Evolutionary conservation across 352 stramenopile species (phyloP), one percentile per base, ranked within the genome.

Genomic region (Globisporangium camurandrum): DNA sequence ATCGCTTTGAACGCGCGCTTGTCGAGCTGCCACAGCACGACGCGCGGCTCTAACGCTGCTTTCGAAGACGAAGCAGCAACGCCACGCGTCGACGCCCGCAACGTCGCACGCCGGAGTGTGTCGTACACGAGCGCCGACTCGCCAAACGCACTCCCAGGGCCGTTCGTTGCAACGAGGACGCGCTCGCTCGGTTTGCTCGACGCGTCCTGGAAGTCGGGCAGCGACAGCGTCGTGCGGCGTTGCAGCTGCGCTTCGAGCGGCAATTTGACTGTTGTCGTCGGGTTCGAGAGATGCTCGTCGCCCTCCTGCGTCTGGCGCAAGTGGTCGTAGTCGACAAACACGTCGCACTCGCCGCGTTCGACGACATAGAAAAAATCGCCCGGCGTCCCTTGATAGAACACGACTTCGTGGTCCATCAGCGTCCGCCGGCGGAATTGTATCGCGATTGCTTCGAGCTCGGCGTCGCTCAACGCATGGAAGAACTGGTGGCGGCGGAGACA

Each of bases 331-430:
- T 94, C 70, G 4, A 94, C 81, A 49, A 83, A 86, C 4, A 93
- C 81, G 40, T 94, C 76, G 37, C 80, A 89, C 60, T 91, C 73
- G 26, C 84, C 81, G 20, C 70, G 42, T 45, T 91, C 63, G 23
- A 94, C 62, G 49, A 94, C 84, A 54, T 90, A 91, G 40, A 94
- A 94, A 49, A 61, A 88, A 42, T 89, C 79, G 12, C 84, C 81
- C 0, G 66, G 51, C 9, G 58, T 63, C n/a, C 84, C 84, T 54
- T 94, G 84, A 51, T 90, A 90, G 50, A 94, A 94, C 17, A 91
- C 78, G 1, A 90, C 75, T 42, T 93, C 75, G n/a, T 77, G 73
- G 11, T 76, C 62, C 0, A 60, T 46, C 20, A 89, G 40, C 17
- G 66, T 62, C 5, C 73, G 72, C 20, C 76, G 74, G 12, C 75